Percentiles rank a stretch among this genome's conserved stretches.
These are phyloP conservation scores for Candida nemodendra DNA, from an alignment of 805 yeast species.

Conservation along the genomic window DNA sequence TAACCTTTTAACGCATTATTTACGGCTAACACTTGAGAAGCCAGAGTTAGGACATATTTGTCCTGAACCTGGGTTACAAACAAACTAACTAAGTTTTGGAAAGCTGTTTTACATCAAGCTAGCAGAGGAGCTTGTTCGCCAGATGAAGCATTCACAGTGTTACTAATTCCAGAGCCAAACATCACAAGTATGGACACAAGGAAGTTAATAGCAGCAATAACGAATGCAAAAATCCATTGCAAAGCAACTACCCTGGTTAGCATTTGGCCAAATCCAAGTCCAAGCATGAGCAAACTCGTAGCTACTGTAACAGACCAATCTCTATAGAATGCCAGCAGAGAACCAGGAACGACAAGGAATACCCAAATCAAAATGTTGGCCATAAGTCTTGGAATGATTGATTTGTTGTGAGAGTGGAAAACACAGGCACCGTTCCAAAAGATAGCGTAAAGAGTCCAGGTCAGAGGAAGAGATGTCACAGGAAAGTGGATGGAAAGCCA, in stretches of 20 bases:
- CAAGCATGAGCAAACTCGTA: constrained; percentile 57
- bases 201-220: constrained; percentile 58
- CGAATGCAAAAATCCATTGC: constrained; percentile 83
- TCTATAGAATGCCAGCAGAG: constrained; percentile 54
- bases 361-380: constrained; percentile 80
- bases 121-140: constrained; percentile 36
- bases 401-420: constrained; percentile 55
- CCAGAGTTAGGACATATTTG: too few relatives aligned
- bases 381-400: constrained; percentile 58
- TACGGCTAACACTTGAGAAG: too few relatives aligned
- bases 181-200: constrained; percentile 48
- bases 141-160: constrained; percentile 11
- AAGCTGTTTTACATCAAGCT: too few relatives aligned
- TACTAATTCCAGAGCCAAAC: constrained; percentile 33
- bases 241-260: constrained; percentile 67
- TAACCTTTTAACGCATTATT: too few relatives aligned
- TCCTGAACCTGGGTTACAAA: too few relatives aligned
- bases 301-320: constrained; percentile 73
- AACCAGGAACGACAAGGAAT: constrained; percentile 62
- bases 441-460: constrained; percentile 70
- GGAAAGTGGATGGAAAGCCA: constrained; percentile 66
- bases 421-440: constrained; percentile 87
- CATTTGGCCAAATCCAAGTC: constrained; percentile 69
- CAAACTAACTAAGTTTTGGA: too few relatives aligned
- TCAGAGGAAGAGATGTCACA: constrained; percentile 64